Evolutionary conservation across 257 asterid species (phyloP).

Genomic region (Scutellaria baicalensis): DNA sequence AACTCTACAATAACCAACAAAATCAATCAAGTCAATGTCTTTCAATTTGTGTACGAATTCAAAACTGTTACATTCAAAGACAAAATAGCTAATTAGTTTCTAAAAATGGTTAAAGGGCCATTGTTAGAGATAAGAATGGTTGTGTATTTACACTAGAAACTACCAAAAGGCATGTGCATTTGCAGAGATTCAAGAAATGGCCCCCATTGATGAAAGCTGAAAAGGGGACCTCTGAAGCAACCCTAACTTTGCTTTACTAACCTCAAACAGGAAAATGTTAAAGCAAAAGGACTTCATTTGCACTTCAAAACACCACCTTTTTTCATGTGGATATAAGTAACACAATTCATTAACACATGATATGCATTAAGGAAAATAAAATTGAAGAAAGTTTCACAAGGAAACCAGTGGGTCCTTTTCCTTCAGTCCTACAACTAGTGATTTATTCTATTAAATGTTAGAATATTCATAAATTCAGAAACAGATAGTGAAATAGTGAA

Average conservation of each 20-base stretch:
- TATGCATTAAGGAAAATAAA: no score
- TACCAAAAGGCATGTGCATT: slow-evolving; percentile 8
- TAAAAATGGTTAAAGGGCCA: neutral
- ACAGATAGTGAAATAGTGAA: no score
- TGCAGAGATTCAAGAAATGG: slow-evolving; percentile 7
- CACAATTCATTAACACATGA: no score
- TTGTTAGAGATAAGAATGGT: neutral
- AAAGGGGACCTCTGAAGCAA: slow-evolving; percentile 1
- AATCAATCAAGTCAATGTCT: no score
- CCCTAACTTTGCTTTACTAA: slow-evolving; percentile 9
- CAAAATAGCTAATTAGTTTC: neutral
- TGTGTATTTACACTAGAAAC: neutral
- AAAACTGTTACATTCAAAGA: neutral
- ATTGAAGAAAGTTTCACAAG: slow-evolving; percentile 1
- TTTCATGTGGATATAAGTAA: no score
- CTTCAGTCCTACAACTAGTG: no score
- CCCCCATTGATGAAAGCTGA: slow-evolving; percentile 17
- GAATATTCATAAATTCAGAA: no score
- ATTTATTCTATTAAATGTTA: no score
- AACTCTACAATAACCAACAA: no score
- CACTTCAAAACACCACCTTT: no score
- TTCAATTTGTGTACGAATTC: neutral
- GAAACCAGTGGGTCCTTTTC: no score
- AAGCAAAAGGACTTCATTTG: neutral
- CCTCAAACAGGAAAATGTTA: neutral